Conservation (phyloP, 129 eudicot species). For the Arctium minus region DNA sequence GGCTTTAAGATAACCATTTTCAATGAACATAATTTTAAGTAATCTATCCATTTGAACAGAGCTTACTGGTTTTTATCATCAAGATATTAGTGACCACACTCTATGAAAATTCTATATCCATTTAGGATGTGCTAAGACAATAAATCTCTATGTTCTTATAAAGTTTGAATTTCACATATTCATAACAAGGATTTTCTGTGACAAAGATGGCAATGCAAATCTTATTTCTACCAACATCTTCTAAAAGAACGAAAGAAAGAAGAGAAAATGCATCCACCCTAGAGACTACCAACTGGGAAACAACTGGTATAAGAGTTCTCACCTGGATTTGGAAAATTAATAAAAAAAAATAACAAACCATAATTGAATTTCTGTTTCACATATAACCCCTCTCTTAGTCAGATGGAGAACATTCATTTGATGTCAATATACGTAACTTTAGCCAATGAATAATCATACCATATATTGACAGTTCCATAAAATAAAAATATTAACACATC, state of each 20-base stretch:
- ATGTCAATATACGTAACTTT: not conserved
- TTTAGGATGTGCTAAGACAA: not conserved
- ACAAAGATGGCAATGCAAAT: not conserved
- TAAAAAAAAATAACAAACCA: not conserved
- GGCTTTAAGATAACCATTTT: not conserved
- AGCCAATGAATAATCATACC: not conserved
- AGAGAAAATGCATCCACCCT: not conserved
- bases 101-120: not conserved
- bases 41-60: not conserved
- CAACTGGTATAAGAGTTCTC: not conserved
- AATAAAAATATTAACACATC: not conserved
- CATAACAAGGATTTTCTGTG: not conserved
- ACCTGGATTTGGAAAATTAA: not conserved
- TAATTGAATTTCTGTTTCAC: not conserved
- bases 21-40: not conserved
- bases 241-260: not conserved
- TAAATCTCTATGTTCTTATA: not conserved
- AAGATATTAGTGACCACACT: not conserved
- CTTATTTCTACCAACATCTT: not conserved
- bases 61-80: not conserved
- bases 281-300: not conserved
- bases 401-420: not conserved
- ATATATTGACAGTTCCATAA: not conserved
- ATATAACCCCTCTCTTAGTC: not conserved
- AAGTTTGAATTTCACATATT: no score